Conservation (phyloP, 2,329 filamentous ascomycete genomes). For the Didymella keratinophila region DNA sequence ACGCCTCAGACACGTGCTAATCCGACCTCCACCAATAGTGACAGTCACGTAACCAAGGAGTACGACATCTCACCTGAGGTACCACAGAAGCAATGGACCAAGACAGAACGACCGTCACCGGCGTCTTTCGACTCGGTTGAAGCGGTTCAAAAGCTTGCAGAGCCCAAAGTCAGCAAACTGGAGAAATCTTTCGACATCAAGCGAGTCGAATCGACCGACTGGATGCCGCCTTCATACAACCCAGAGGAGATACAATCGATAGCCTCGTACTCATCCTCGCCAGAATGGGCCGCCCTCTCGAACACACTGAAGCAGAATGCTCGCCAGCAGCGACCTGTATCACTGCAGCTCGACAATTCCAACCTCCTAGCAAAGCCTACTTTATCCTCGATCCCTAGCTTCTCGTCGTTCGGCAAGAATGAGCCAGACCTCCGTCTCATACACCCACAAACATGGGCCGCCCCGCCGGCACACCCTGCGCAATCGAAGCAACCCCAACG, state of each 20-base stretch:
- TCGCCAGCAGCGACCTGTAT: constrained; percentile 25
- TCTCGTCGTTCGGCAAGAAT: constrained; percentile 27
- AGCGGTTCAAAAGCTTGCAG: constrained; percentile 21
- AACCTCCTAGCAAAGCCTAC: constrained; percentile 17
- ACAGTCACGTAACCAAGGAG: constrained; percentile 19
- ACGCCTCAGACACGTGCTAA: constrained; percentile 15
- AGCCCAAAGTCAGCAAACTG: constrained; percentile 24
- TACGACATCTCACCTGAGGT: constrained; percentile 23
- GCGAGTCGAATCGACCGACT: constrained; percentile 25
- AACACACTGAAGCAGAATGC: constrained; percentile 28
- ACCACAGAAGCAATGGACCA: constrained; percentile 29
- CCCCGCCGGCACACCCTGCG: constrained; percentile 20
- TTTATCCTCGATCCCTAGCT: constrained; percentile 18
- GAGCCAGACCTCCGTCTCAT: constrained; percentile 26
- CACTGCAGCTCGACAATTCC: constrained; percentile 25
- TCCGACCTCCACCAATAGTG: constrained; percentile 14
- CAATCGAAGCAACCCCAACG: constrained; percentile 26
- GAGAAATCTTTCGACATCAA: constrained; percentile 29
- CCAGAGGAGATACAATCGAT: constrained; percentile 21
- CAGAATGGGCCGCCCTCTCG: constrained; percentile 36
- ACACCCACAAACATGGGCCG: constrained; percentile 28
- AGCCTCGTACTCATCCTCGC: constrained; percentile 28
- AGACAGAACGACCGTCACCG: constrained; percentile 26
- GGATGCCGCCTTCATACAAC: constrained; percentile 33
- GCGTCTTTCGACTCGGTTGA: constrained; percentile 30